These are phyloP conservation scores for Russula emetica DNA, from an alignment of 768 basidiomycete species.

Conservation along the genomic window DNA sequence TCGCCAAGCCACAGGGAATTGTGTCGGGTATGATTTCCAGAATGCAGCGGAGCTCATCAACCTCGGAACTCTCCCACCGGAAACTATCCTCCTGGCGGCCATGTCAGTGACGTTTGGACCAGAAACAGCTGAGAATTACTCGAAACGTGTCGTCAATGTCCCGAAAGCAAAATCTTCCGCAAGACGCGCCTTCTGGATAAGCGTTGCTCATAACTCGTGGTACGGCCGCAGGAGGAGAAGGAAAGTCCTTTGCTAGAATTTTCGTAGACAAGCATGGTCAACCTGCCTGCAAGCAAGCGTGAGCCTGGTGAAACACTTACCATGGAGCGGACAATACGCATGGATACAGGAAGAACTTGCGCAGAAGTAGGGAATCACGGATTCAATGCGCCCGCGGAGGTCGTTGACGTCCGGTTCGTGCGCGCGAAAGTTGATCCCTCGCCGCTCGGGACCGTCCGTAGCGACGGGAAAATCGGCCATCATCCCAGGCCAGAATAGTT, in stretches of 20 bases:
- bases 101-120: not conserved
- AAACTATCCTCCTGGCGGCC: not conserved
- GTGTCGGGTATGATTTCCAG: constrained; percentile 25
- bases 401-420: constrained; percentile 26
- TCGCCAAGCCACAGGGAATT: constrained; percentile 23
- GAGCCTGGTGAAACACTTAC: constrained; percentile 12
- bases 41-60: constrained; percentile 21
- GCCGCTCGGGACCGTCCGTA: constrained; percentile 20
- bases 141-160: constrained; percentile 6
- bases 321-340: constrained; percentile 8
- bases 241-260: not conserved
- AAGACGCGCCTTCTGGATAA: constrained; percentile 9
- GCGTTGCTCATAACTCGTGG: constrained; percentile 13
- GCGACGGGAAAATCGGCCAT: not conserved
- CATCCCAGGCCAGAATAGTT: constrained; percentile 16
- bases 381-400: constrained; percentile 31
- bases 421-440: constrained; percentile 18
- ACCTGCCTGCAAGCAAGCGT: not conserved
- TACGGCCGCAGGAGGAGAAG: constrained; percentile 1
- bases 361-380: constrained; percentile 29
- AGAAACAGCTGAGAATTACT: not conserved
- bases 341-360: constrained; percentile 27
- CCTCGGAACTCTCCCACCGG: constrained; percentile 15
- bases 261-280: not conserved
- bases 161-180: constrained; percentile 12